Evolutionary conservation across 2,329 filamentous ascomycete genomes (phyloP).

Genomic region (Hysterium pulicare): DNA sequence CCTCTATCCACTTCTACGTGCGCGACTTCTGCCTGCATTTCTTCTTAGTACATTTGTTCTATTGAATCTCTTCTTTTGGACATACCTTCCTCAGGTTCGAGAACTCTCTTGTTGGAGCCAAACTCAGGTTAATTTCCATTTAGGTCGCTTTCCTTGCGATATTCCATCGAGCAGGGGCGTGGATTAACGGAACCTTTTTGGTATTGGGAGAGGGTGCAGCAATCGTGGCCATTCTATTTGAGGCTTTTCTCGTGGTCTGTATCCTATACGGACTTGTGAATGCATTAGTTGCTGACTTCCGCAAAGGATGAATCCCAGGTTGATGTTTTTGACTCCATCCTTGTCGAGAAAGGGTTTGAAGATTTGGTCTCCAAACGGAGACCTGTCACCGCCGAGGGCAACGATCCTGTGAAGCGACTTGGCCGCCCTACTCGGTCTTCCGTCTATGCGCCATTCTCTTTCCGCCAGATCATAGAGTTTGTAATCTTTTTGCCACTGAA

Average conservation of each 20-base stretch:
- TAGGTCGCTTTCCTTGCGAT: constrained; percentile 81
- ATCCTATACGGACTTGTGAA: background rate
- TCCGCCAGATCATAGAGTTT: constrained; percentile 87
- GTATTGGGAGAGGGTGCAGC: constrained; percentile 68
- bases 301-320: constrained; percentile 65
- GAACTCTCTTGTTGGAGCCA: no score
- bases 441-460: constrained; percentile 82
- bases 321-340: constrained; percentile 72
- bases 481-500: constrained; percentile 68
- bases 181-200: constrained; percentile 82
- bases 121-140: no score
- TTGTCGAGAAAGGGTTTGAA: constrained; percentile 70
- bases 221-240: constrained; percentile 57
- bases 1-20: constrained; percentile 76
- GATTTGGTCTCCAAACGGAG: constrained; percentile 46
- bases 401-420: constrained; percentile 72
- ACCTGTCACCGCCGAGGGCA: constrained; percentile 66
- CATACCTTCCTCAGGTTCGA: constrained; percentile 88
- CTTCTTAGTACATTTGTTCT: constrained; percentile 82
- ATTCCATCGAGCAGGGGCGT: constrained; percentile 81
- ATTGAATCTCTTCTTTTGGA: constrained; percentile 79
- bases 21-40: constrained; percentile 74
- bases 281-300: background rate
- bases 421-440: constrained; percentile 76
- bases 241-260: constrained; percentile 46